A percentile compares a stretch with the other conserved stretches of the same genome.
phyloP scores from a whole-genome alignment of 169 alveolate species.

The Amoebophrya sp. region DNA sequence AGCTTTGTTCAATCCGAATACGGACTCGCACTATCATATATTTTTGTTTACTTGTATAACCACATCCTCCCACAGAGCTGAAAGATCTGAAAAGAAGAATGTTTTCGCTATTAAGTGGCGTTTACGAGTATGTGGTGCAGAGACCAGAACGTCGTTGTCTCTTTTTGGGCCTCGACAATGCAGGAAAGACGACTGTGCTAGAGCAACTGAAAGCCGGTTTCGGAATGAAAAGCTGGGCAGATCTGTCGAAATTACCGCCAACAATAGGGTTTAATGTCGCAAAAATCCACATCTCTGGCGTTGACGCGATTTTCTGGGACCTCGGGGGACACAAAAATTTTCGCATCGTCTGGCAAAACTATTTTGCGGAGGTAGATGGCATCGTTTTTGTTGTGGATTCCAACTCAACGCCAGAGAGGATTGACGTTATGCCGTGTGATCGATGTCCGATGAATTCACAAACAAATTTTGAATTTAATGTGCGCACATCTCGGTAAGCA shows the following conservation, averaged over 20 bases:
- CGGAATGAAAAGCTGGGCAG: background rate
- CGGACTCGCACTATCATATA: no score
- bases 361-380: background rate
- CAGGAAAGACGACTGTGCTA: background rate
- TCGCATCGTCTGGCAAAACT: conserved; percentile 3
- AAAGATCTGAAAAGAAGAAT: background rate
- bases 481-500: no score
- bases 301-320: background rate
- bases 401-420: background rate
- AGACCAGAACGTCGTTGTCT: background rate
- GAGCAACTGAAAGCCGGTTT: conserved; percentile 17
- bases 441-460: no score
- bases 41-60: no score
- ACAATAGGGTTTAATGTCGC: background rate
- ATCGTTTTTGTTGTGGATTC: conserved; percentile 4
- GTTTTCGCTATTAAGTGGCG: background rate
- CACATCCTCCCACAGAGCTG: background rate
- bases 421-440: no score
- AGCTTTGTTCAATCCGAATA: no score
- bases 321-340: conserved; percentile 1
- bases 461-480: no score
- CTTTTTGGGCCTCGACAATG: background rate
- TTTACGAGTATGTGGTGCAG: background rate
- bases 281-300: background rate
- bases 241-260: background rate